Evolutionary conservation across 257 asterid species (phyloP).

Genomic region (Agastache rugosa): DNA sequence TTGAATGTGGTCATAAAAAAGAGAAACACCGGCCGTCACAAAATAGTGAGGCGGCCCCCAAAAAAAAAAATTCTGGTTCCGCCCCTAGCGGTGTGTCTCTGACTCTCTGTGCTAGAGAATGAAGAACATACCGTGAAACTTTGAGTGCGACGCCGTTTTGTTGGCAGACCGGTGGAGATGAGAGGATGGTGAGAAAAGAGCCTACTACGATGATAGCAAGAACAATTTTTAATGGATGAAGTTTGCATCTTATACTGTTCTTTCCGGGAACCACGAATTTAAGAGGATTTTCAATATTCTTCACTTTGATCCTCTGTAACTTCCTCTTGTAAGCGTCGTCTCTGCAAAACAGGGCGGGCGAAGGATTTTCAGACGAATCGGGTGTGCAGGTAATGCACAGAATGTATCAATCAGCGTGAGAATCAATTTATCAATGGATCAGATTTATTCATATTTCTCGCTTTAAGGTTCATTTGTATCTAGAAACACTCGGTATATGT

Average conservation of each 20-base stretch:
- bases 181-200: conserved; percentile 51
- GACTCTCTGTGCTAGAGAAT: no score
- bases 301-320: conserved; percentile 59
- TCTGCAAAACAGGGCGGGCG: conserved; percentile 33
- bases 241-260: conserved; percentile 49
- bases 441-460: no score
- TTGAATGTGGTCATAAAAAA: no score
- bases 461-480: no score
- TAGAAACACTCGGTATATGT: no score
- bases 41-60: no score
- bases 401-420: no score
- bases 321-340: conserved; percentile 61
- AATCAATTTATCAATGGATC: no score
- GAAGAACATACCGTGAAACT: conserved; percentile 54
- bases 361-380: background rate
- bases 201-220: conserved; percentile 46
- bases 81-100: no score
- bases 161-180: conserved; percentile 61
- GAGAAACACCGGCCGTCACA: no score
- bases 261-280: conserved; percentile 49
- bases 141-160: conserved; percentile 36
- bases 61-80: no score
- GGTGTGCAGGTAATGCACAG: no score
- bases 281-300: conserved; percentile 50
- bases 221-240: conserved; percentile 58